Percentiles rank a stretch among this genome's conserved stretches.
Evolutionary conservation across 2,329 filamentous ascomycete species (phyloP).

Genomic region (Monilinia fructicola): DNA sequence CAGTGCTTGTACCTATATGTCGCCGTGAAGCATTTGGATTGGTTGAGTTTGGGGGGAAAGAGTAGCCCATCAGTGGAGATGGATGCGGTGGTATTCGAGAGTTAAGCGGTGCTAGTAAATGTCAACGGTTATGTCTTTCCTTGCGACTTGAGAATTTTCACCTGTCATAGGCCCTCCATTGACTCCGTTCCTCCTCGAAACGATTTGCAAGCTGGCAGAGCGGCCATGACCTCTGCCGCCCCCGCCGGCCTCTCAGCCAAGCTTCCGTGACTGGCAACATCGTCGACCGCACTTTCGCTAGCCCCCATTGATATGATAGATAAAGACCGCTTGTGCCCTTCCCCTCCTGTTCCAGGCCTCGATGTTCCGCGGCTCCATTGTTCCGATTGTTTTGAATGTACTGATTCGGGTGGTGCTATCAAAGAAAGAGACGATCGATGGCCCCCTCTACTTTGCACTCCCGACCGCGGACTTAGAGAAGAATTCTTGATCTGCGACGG

Average conservation of each 20-base stretch:
- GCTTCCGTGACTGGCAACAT: slow-evolving; percentile 40
- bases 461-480: slow-evolving; percentile 50
- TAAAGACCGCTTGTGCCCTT: slow-evolving; percentile 71
- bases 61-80: slow-evolving; percentile 41
- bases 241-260: slow-evolving; percentile 48
- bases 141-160: slow-evolving; percentile 33
- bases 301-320: slow-evolving; percentile 79
- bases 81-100: slow-evolving; percentile 42
- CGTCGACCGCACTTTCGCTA: slow-evolving; percentile 41
- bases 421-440: slow-evolving; percentile 70
- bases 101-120: slow-evolving; percentile 34
- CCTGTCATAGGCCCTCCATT: slow-evolving; percentile 45
- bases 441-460: slow-evolving; percentile 47
- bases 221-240: slow-evolving; percentile 67
- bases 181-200: slow-evolving; percentile 49
- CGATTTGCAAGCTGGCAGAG: slow-evolving; percentile 78
- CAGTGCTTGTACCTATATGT: slow-evolving; percentile 38
- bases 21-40: slow-evolving; percentile 26
- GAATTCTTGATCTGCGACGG: slow-evolving; percentile 43
- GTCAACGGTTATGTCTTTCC: slow-evolving; percentile 21
- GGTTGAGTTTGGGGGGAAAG: slow-evolving; percentile 31
- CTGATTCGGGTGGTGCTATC: slow-evolving; percentile 47
- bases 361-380: slow-evolving; percentile 31
- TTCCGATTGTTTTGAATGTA: slow-evolving; percentile 27
- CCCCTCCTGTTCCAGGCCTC: slow-evolving; percentile 43